Conservation (phyloP, 2,329 filamentous ascomycete genomes). For the Cytospora schulzeri region DNA sequence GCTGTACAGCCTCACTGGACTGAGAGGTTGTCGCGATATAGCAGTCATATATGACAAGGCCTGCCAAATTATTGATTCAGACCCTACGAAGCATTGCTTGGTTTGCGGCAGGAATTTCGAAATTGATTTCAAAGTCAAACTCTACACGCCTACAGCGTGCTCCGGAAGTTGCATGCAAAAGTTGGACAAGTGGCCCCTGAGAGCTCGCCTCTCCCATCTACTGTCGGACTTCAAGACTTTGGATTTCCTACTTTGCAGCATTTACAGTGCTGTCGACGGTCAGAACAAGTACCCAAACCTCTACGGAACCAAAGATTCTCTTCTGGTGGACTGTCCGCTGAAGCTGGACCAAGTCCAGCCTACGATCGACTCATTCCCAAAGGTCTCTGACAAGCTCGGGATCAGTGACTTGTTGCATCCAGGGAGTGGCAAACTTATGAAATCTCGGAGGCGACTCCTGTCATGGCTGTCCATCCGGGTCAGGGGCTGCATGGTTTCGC, state of each 20-base stretch:
- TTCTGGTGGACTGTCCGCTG: conserved; percentile 5
- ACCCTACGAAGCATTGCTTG: conserved; percentile 4
- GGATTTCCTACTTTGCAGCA: conserved; percentile 2
- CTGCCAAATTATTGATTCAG: neutral
- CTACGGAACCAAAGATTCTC: neutral
- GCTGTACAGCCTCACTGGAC: neutral
- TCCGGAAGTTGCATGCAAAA: neutral
- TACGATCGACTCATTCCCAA: neutral
- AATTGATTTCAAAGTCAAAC: neutral
- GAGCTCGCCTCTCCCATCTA: conserved; percentile 8
- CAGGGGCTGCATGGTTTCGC: neutral
- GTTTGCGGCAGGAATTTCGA: neutral
- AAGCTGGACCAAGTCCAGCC: neutral
- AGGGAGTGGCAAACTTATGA: rapidly evolving
- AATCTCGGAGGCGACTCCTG: neutral
- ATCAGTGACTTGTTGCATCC: neutral
- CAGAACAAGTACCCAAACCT: neutral
- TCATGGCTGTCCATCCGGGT: neutral
- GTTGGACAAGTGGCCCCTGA: conserved; percentile 6
- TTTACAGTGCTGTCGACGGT: neutral
- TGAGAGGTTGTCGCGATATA: neutral
- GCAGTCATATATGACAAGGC: neutral
- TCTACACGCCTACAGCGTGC: conserved; percentile 7
- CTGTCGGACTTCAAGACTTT: neutral
- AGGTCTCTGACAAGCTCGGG: neutral